Conservation (phyloP, 768 basidiomycete species). For the Leccinum disarticulatum region DNA sequence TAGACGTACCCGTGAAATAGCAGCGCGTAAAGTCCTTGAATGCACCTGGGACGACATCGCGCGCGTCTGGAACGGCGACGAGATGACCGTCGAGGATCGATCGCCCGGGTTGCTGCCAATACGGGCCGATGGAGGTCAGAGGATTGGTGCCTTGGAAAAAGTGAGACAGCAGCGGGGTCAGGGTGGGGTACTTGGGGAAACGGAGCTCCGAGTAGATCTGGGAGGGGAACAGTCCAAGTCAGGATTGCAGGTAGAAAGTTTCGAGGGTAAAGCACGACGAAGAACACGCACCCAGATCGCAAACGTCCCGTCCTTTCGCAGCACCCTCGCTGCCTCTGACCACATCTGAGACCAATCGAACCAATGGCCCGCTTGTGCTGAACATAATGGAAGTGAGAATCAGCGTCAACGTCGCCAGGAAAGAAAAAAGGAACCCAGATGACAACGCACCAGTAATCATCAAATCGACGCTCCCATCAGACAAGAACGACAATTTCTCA, state of each 20-base stretch:
- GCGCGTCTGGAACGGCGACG: slow-evolving; percentile 62
- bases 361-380: slow-evolving; percentile 84
- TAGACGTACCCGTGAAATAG: slow-evolving; percentile 56
- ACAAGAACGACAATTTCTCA: slow-evolving; percentile 50
- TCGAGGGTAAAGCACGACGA: neutral
- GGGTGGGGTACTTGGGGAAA: slow-evolving; percentile 56
- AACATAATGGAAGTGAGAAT: neutral
- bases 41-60: slow-evolving; percentile 27
- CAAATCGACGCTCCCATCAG: slow-evolving; percentile 37
- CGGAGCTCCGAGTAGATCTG: slow-evolving; percentile 72
- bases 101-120: slow-evolving; percentile 82
- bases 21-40: slow-evolving; percentile 48
- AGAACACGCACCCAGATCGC: slow-evolving; percentile 65
- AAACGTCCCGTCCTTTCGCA: slow-evolving; percentile 60
- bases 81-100: slow-evolving; percentile 72
- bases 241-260: neutral
- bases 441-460: slow-evolving; percentile 49
- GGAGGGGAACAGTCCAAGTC: no score
- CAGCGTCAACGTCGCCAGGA: neutral
- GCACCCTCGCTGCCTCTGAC: slow-evolving; percentile 60
- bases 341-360: slow-evolving; percentile 74
- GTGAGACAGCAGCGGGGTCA: slow-evolving; percentile 56
- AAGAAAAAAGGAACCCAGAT: neutral
- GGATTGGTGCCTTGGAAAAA: slow-evolving; percentile 64
- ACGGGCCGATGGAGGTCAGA: slow-evolving; percentile 56